Conservation (phyloP, 2,329 filamentous ascomycete species). For the Colletotrichum abscissum region DNA sequence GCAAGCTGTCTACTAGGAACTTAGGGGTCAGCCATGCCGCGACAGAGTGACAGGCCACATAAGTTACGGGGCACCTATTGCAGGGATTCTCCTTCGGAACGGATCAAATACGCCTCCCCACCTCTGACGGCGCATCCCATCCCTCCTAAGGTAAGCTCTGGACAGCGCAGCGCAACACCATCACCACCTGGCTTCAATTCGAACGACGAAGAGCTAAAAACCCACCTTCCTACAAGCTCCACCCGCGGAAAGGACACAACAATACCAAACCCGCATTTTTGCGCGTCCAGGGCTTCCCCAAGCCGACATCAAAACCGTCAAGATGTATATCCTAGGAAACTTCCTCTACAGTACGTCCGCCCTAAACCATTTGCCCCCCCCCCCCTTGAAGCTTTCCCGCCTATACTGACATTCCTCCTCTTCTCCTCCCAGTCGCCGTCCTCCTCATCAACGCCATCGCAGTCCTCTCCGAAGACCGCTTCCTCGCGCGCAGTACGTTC, state of each 20-base stretch:
- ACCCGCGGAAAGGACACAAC: slow-evolving; percentile 1
- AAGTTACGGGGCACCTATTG: background rate
- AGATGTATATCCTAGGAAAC: slow-evolving; percentile 77
- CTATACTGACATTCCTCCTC: slow-evolving; percentile 1
- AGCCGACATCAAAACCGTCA: slow-evolving; percentile 2
- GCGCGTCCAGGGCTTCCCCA: background rate
- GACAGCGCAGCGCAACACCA: slow-evolving; percentile 23
- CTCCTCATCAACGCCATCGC: slow-evolving; percentile 95
- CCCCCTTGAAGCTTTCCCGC: background rate
- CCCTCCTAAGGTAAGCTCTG: slow-evolving; percentile 21
- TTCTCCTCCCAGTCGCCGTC: slow-evolving; percentile 67
- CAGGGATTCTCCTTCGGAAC: slow-evolving; percentile 23
- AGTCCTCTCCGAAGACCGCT: slow-evolving; percentile 93
- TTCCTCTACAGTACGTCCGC: slow-evolving; percentile 70
- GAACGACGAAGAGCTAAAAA: background rate
- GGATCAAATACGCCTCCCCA: slow-evolving; percentile 21
- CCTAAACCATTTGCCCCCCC: background rate
- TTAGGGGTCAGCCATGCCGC: too few relatives aligned
- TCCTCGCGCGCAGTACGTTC: slow-evolving; percentile 75
- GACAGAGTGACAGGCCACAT: slow-evolving; percentile 2
- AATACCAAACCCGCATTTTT: background rate
- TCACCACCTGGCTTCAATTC: slow-evolving; percentile 24
- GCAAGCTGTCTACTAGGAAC: background rate
- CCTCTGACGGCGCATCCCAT: background rate
- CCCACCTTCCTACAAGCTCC: background rate